Base-by-base conservation (phyloP, 768 basidiomycete genomes). In the Mycena epipterygia region DNA sequence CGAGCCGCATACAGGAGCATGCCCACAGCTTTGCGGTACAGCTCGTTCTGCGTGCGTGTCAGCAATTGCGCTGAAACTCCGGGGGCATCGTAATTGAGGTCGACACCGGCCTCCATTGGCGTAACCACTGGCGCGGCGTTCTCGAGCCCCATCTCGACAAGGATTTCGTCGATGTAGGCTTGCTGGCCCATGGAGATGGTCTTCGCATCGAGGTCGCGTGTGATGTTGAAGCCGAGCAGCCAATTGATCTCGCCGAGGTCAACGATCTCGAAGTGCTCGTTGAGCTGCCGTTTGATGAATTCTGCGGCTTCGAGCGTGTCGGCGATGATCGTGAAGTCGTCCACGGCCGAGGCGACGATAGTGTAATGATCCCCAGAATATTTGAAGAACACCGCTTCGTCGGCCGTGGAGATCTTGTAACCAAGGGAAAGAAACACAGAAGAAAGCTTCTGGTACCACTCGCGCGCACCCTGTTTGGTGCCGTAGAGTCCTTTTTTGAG, bases 221-320 rank as follows among this genome's bases (percentile, higher is more conserved):
- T 67, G 32, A 81, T 67, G 27, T 73, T 30, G n/a, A 82, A 74
- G 19, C 80, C 75, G 13, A 83, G 73, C 2, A 81, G 63, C 73
- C 73, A 80, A 44, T 73, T 75, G n/a, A 76, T 46, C 56, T 77
- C 73, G 0, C 80, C 77, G 0, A 81, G 58, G 53, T 81, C 77
- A 21, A 74, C 68, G 1, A 81, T 71, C 25, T 73, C 73, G 25
- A 74, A 58, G 46, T 69, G 58, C 55, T 53, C 9, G 44, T 72
- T 68, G 30, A 68, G 67, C 53, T 68, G 67, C 42, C 33, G 30
- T n/a, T 68, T 68, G 37, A 68, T 63, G 32, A 68, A 60, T 19
- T 56, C 53, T 37, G 60, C 80, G 60, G 67, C 76, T 52, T 58
- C 64, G 29, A 73, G 71, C 25, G 73, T 75, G 33, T 72, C 70